phyloP scores from a whole-genome alignment of 805 yeast species.

The Cyberlindnera galapagoensis region DNA sequence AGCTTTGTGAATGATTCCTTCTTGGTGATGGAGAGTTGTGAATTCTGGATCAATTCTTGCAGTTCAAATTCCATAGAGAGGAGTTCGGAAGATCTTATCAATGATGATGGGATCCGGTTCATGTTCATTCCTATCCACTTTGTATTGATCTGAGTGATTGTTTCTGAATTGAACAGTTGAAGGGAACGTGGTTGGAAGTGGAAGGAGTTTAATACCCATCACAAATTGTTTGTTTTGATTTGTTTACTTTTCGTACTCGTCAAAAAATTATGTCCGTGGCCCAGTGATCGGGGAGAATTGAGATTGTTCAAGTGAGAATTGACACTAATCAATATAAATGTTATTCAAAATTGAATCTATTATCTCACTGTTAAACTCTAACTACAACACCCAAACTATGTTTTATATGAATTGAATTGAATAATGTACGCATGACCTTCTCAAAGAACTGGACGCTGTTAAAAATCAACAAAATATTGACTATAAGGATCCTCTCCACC shows the following conservation, averaged over 20 bases:
- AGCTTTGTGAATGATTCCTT: constrained; percentile 17
- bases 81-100: constrained; percentile 24
- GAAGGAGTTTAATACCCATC: background rate
- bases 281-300: background rate
- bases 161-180: background rate
- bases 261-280: too few species aligned
- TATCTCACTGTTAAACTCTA: too few species aligned
- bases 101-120: constrained; percentile 12
- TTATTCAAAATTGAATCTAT: background rate
- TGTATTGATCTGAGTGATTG: background rate
- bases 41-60: constrained; percentile 17
- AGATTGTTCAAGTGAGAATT: background rate
- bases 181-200: background rate
- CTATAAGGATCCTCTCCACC: constrained; percentile 68
- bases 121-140: background rate
- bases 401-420: too few species aligned
- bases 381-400: too few species aligned
- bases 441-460: constrained; percentile 1
- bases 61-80: constrained; percentile 27
- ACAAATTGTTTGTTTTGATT: background rate
- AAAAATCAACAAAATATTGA: constrained; percentile 52
- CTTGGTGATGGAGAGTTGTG: constrained; percentile 13
- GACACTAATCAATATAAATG: background rate
- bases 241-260: too few species aligned
- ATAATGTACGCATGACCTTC: background rate